Evolutionary conservation across 1,139 yeast species (phyloP).

Genomic region (Diutina catenulata): DNA sequence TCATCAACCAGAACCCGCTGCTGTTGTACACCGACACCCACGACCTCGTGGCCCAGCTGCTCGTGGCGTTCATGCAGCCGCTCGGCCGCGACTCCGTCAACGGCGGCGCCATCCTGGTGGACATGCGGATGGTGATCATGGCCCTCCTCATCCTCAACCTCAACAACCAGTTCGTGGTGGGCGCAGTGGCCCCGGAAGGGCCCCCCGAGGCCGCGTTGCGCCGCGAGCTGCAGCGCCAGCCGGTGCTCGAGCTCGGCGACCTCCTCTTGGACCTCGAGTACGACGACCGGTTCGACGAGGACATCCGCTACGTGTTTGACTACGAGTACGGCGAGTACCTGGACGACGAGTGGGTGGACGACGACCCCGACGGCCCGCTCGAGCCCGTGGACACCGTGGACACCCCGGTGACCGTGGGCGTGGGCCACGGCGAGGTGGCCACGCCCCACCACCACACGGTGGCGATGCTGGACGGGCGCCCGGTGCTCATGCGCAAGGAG

Average conservation of each 20-base stretch:
- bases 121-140: conserved; percentile 30
- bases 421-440: not conserved
- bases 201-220: conserved; percentile 2
- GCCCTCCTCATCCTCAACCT: conserved; percentile 18
- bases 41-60: conserved; percentile 44
- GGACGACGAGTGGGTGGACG: conserved; percentile 11
- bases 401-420: conserved; percentile 7
- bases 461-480: no score
- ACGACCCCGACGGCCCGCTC: conserved; percentile 5
- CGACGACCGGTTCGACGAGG: conserved; percentile 63
- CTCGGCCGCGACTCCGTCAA: conserved; percentile 42
- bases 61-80: conserved; percentile 49
- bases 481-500: conserved; percentile 13
- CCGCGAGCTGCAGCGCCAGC: conserved; percentile 3
- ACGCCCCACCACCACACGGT: no score
- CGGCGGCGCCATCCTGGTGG: conserved; percentile 47
- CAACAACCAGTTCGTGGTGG: conserved; percentile 15
- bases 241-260: conserved; percentile 34
- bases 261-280: conserved; percentile 45
- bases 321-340: conserved; percentile 28
- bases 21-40: conserved; percentile 16
- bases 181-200: conserved; percentile 6
- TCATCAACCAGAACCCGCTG: conserved; percentile 28
- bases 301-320: conserved; percentile 59
- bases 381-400: not conserved